Evolutionary conservation across 768 basidiomycete species (phyloP), one percentile per base, ranked within the genome.

Genomic region (Rhodotorula babjevae): DNA sequence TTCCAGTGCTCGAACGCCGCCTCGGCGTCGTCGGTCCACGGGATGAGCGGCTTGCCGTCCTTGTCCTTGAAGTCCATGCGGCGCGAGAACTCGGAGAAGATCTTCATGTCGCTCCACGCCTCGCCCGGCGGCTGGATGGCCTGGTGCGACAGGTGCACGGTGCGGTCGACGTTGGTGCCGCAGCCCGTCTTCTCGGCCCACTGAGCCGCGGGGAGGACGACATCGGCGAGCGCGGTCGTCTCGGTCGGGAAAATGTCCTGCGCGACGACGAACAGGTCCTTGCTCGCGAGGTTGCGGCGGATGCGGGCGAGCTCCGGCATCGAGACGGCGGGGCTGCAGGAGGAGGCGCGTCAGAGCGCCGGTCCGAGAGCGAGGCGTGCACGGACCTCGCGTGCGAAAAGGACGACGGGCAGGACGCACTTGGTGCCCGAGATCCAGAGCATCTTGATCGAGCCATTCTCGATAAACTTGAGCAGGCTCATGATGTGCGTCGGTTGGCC

Each of bases 181-280:
- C 50, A 61, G 23, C 69, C 70, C 23, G 71, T 75, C 57, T 71
- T 74, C 42, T 72, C 72, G 19, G 64, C 67, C 73, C 73, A 77
- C 67, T 71, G 69, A 3, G 74, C 74, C 2, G 71, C 76, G 14
- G 76, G 76, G 19, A 77, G 58, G 16, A 77, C 74, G 50, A 77
- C 74, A 40, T 77, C 76, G 40, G 76, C 76, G 36, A 77, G 63
- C 19, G 70, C 69, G 11, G 76, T 77, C 36, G 76, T 77, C 60
- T 77, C 76, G 58, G 42, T 77, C 15, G 74, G 73, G 60, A 75
- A 77, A 58, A 77, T 77, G 60, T 77, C 76, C 64, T 77, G 74
- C 27, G 74, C 68, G 29, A 71, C 50, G 50, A 73, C 66, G 49
- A 77, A 75, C 33, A 77, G 65, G 53, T 72, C 74, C 27, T 74